Percentiles rank a stretch among this genome's conserved stretches.
phyloP scores from a whole-genome alignment of 179 eudicot species.

The Gypsophila paniculata region DNA sequence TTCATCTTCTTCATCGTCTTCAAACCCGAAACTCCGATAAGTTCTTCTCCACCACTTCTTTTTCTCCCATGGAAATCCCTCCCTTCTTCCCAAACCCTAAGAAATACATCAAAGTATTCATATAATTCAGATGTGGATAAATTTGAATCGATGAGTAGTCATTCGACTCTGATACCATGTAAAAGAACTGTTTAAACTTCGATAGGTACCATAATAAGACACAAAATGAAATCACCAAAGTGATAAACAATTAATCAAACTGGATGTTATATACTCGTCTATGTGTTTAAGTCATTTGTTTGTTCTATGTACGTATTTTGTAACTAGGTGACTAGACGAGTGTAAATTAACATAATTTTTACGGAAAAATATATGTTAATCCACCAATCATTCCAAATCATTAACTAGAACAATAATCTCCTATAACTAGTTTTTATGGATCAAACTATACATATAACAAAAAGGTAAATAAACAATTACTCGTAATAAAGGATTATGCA shows the following conservation, averaged over 20 bases:
- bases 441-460: no score
- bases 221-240: neutral
- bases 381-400: no score
- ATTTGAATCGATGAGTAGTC: neutral
- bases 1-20: constrained; percentile 64
- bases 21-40: constrained; percentile 30
- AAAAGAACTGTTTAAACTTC: neutral
- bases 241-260: neutral
- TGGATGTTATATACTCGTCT: neutral
- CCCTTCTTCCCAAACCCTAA: constrained; percentile 55
- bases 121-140: neutral
- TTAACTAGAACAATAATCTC: no score
- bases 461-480: no score
- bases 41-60: constrained; percentile 29
- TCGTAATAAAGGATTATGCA: no score
- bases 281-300: no score
- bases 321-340: no score
- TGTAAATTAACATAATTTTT: no score
- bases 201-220: neutral
- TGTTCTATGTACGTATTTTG: no score
- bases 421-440: no score
- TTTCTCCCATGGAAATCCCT: constrained; percentile 36
- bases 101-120: neutral
- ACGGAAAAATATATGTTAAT: no score
- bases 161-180: neutral